Evolutionary conservation across 208 protist species (phyloP).

Genomic region (Acanthamoeba healyi): DNA sequence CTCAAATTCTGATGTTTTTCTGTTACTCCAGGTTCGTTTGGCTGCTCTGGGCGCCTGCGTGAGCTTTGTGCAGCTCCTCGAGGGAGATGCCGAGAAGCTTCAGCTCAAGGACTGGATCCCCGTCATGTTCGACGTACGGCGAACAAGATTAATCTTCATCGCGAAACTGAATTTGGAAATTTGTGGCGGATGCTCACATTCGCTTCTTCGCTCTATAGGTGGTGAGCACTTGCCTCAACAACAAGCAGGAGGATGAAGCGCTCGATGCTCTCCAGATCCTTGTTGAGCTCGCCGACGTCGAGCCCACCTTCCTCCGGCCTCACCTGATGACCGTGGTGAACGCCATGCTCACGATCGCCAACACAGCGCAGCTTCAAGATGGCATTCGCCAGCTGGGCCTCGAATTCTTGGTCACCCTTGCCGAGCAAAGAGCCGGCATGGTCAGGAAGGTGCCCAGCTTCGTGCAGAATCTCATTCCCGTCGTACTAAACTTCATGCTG

Average conservation of each 20-base stretch:
- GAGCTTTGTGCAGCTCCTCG: constrained; percentile 71
- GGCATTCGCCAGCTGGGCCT: constrained; percentile 86
- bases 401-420: constrained; percentile 88
- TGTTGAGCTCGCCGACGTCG: constrained; percentile 84
- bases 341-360: constrained; percentile 80
- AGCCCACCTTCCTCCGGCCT: constrained; percentile 80
- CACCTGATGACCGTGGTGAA: constrained; percentile 69
- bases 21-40: constrained; percentile 67
- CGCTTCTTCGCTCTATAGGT: constrained; percentile 21
- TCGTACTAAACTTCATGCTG: constrained; percentile 86
- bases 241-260: constrained; percentile 78
- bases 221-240: constrained; percentile 65
- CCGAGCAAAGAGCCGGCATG: constrained; percentile 83
- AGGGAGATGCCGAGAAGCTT: background rate
- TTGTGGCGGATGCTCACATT: background rate
- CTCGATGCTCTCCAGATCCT: constrained; percentile 81
- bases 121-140: constrained; percentile 73
- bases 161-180: background rate
- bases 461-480: constrained; percentile 75
- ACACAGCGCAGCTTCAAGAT: constrained; percentile 78
- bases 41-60: constrained; percentile 64
- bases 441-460: constrained; percentile 82
- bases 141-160: no score
- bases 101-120: constrained; percentile 77
- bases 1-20: background rate